Percentiles rank a stretch among this genome's conserved stretches.
These are phyloP conservation scores for Lasiodiplodia gonubiensis DNA, from an alignment of 2,329 filamentous ascomycete species.

Conservation along the genomic window DNA sequence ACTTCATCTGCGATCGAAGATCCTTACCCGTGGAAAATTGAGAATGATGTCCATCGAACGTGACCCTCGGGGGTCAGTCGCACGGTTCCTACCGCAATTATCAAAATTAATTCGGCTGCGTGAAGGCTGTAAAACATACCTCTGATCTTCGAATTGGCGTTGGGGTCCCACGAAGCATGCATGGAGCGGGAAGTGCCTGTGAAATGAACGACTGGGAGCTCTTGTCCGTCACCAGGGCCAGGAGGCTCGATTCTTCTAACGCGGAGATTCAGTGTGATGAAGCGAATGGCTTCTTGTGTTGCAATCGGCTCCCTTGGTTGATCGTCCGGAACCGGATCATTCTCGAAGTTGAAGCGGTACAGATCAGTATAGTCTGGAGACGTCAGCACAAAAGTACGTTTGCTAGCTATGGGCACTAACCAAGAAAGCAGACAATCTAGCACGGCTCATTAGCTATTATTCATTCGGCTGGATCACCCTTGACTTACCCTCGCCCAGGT, in stretches of 20 bases:
- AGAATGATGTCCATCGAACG: constrained; percentile 75
- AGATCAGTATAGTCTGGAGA: constrained; percentile 71
- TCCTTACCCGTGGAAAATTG: constrained; percentile 59
- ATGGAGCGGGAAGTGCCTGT: constrained; percentile 65
- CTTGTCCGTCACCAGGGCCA: constrained; percentile 62
- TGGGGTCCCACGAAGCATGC: constrained; percentile 70
- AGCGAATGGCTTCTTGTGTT: constrained; percentile 69
- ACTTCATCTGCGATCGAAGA: constrained; percentile 35
- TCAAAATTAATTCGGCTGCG: background rate
- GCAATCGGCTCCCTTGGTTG: constrained; percentile 59
- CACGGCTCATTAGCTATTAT: background rate
- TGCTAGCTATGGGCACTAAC: constrained; percentile 32
- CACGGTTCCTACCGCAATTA: constrained; percentile 58
- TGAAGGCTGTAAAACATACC: constrained; percentile 53
- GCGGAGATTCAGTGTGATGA: constrained; percentile 71
- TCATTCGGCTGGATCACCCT: background rate
- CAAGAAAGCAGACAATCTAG: constrained; percentile 53
- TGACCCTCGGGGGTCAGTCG: constrained; percentile 72
- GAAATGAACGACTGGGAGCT: constrained; percentile 71
- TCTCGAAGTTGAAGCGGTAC: constrained; percentile 72
- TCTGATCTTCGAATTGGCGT: constrained; percentile 69
- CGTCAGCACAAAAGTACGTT: constrained; percentile 16
- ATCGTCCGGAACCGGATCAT: constrained; percentile 39
- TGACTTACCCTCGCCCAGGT: constrained; percentile 63
- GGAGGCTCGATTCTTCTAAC: constrained; percentile 66